Conservation (phyloP, 352 stramenopile genomes). For the Globisporangium takayamanum region DNA sequence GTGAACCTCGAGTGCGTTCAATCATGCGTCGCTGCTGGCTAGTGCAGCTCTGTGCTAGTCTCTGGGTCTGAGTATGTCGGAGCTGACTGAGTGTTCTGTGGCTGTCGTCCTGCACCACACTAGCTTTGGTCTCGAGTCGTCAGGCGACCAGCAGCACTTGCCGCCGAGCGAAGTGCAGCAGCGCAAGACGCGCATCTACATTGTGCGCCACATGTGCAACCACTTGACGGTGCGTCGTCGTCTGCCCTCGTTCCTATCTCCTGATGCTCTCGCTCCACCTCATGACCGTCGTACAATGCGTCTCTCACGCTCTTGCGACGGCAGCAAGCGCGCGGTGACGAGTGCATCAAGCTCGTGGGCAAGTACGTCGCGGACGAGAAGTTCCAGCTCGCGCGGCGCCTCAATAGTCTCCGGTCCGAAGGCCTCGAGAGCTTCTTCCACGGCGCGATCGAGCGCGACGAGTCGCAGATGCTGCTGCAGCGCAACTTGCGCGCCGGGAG, state of each 20-base stretch:
- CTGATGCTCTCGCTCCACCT: neutral
- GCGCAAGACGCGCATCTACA: slow-evolving; percentile 48
- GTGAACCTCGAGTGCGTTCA: slow-evolving; percentile 59
- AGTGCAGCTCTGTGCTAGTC: neutral
- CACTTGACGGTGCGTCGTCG: slow-evolving; percentile 51
- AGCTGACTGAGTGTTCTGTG: neutral
- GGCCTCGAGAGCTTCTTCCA: slow-evolving; percentile 76
- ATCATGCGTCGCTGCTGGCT: neutral
- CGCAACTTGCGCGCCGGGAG: slow-evolving; percentile 24
- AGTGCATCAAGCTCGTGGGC: slow-evolving; percentile 48
- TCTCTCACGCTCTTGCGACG: neutral
- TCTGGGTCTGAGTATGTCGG: neutral
- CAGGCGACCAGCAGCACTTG: slow-evolving; percentile 3
- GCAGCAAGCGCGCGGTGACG: slow-evolving; percentile 47
- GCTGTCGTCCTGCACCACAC: neutral
- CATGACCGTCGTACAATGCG: neutral
- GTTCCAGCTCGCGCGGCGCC: slow-evolving; percentile 55
- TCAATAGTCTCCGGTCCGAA: slow-evolving; percentile 45
- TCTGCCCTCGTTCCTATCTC: neutral
- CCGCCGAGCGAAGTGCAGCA: slow-evolving; percentile 15
- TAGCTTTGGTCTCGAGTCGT: slow-evolving; percentile 55
- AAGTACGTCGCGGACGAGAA: slow-evolving; percentile 54
- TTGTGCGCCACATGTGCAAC: slow-evolving; percentile 67
- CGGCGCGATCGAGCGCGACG: slow-evolving; percentile 55
- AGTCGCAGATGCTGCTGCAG: slow-evolving; percentile 37